These are phyloP conservation scores for Lactuca sativa DNA, from an alignment of 129 eudicot genomes.

Conservation along the genomic window DNA sequence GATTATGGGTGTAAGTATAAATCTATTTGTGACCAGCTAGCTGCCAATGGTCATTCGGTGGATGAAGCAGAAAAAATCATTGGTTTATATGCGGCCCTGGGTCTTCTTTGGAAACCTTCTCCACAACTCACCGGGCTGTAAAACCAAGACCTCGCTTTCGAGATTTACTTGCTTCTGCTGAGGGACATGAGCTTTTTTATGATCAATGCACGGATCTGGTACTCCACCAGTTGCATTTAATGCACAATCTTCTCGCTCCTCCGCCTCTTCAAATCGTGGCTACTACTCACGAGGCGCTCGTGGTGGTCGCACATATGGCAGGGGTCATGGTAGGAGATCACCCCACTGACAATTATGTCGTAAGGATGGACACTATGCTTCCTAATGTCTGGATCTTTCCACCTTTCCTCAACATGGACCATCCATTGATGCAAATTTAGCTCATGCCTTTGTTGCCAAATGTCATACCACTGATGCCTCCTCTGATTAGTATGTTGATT, in stretches of 20 bases:
- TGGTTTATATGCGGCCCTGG: not conserved
- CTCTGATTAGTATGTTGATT: too few relatives aligned
- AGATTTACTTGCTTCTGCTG: not conserved
- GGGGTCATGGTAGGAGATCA: too few relatives aligned
- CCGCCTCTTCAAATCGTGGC: too few relatives aligned
- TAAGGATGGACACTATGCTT: too few relatives aligned
- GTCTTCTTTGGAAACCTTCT: not conserved
- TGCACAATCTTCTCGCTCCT: too few relatives aligned
- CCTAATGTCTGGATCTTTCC: too few relatives aligned
- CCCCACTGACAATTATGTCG: too few relatives aligned
- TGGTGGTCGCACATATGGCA: not conserved
- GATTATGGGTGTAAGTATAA: not conserved
- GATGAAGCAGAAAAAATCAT: not conserved
- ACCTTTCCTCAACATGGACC: not conserved
- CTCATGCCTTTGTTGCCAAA: not conserved
- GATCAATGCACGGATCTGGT: not conserved
- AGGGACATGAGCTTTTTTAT: not conserved
- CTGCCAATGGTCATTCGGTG: not conserved
- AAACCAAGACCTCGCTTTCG: not conserved
- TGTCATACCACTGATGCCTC: not conserved
- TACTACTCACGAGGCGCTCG: too few relatives aligned
- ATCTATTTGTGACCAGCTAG: not conserved
- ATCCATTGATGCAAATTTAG: not conserved
- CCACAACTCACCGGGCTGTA: not conserved
- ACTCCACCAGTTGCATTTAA: not conserved